Base-by-base conservation (phyloP, 305 asterid species). In the Nicotiana rustica region DNA sequence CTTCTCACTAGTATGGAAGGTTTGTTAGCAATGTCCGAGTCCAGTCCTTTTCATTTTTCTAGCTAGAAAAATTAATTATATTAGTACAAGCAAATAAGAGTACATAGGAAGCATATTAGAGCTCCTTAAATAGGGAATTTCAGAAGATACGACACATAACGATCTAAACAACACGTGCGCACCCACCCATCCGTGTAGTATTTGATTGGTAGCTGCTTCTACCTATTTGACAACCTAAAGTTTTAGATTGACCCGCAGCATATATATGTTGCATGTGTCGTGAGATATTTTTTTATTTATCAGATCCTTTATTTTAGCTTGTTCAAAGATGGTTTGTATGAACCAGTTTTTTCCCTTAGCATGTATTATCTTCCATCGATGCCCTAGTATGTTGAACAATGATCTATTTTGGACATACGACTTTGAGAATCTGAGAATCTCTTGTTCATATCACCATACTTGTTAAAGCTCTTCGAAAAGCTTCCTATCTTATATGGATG, bases 41-140 rank as follows among this genome's bases (percentile, higher is more conserved):
- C 57, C 33, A 12, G 18, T 18, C 31, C 10, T 68, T 38, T 69
- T 38, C 14, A n/a, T 69, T 38, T 67, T 33, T 35, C 25, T 35
- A 67, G 55, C 9, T 68, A 68, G 77, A n/a, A 67, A 41, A 35
- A 67, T 67, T 67, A 33, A 33, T 67, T 67, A 67, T 67, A 67
- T 67, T 33, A 6, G 12, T 41, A 8, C 75, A 35, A 35, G 25
- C 52, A 67, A 8, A 19, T 61, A 19, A 31, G 47, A 15, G n/a
- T 6, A n/a, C 15, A 67, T 19, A 67, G 52, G 75, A 67, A 67
- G 52, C 75, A 3, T 47, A 67, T 14, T 25, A 35, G 52, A 67
- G 15, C 29, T 21, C 52, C 29, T 67, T 67, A 35, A 67, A 67
- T 67, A 35, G 52, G 38, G 25, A 21, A 21, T 67, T 35, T 35